Conservation (phyloP, 306 rosid species). For the Begonia peltatifolia region DNA sequence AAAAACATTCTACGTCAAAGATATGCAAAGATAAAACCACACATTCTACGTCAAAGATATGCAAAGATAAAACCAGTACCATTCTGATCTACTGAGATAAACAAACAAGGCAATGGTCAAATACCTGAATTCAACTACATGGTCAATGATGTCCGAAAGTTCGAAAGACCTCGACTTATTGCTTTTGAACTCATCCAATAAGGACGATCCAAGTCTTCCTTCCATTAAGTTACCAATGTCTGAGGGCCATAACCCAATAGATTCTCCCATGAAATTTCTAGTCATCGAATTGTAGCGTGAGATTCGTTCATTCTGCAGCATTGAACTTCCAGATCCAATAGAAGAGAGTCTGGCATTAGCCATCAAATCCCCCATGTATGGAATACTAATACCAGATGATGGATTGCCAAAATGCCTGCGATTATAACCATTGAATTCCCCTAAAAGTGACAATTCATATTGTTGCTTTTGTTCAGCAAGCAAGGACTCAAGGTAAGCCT, state of each 20-base stretch:
- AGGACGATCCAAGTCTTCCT: constrained; percentile 43
- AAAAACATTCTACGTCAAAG: neutral
- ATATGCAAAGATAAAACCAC: too few species aligned
- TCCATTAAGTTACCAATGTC: constrained; percentile 52
- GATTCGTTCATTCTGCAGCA: constrained; percentile 51
- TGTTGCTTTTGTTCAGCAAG: constrained; percentile 71
- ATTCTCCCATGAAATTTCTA: constrained; percentile 56
- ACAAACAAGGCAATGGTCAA: neutral
- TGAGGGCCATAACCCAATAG: constrained; percentile 42
- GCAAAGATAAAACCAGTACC: neutral
- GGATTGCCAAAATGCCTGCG: constrained; percentile 44
- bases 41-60: too few species aligned
- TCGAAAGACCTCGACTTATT: constrained; percentile 78
- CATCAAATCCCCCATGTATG: constrained; percentile 49
- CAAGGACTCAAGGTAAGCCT: constrained; percentile 62
- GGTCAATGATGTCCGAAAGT: constrained; percentile 64
- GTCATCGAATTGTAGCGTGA: constrained; percentile 38
- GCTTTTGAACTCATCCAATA: constrained; percentile 88
- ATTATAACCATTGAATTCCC: constrained; percentile 43
- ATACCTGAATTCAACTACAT: constrained; percentile 88
- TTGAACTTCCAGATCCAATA: constrained; percentile 41
- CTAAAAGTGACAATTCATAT: constrained; percentile 54
- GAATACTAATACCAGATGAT: constrained; percentile 45
- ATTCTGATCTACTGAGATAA: neutral
- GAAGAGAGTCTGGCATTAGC: constrained; percentile 41